Evolutionary conservation across 805 yeast species (phyloP), one percentile per base, ranked within the genome.

Genomic region (Torulaspora quercuum): DNA sequence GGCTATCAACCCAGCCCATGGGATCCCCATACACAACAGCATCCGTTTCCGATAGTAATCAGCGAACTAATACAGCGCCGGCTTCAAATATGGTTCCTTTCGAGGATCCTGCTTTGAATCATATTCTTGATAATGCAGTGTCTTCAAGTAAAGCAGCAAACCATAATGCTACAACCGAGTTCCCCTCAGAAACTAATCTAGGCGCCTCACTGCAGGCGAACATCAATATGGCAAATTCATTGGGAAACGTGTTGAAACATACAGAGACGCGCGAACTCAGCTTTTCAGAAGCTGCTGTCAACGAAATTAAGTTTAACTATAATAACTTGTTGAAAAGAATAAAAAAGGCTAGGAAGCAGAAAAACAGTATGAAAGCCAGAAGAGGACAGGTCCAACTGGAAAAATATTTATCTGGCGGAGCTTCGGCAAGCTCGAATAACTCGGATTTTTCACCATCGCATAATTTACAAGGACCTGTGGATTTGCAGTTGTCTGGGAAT

Each of bases 181-280:
- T 34, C 17, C 19, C 38, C n/a, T 13, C 33, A 8, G 42, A 25
- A 18, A 5, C 44, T 15, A 31, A 22, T 17, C 29, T 45, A 11
- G 37, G 30, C n/a, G 39, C 45, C 8, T 42, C 45, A 8, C 24
- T 52, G 14, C 53, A 58, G 25, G 44, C 55, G 1, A 55, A 50
- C 37, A 50, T 57, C 4, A 55, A 55, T 14, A 49, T 60, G 21
- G 63, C 63, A 16, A 57, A 53, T 25, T 51, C 63, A 4, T 44
- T 60, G 36, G 56, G 57, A 1, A 52, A 44, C 25, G 48, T 60
- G 18, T 41, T 60, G 9, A 56, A 54, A 31, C 58, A 57, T 37
- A 41, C 53, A 0, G 60, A 57, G 27, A 42, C 56, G 6, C 51
- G 53, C 23, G 61, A 57, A 21, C 35, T 60, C 11, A 42, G 44